Conservation (phyloP, 2,329 filamentous ascomycete species). For the Penicillium paneum region DNA sequence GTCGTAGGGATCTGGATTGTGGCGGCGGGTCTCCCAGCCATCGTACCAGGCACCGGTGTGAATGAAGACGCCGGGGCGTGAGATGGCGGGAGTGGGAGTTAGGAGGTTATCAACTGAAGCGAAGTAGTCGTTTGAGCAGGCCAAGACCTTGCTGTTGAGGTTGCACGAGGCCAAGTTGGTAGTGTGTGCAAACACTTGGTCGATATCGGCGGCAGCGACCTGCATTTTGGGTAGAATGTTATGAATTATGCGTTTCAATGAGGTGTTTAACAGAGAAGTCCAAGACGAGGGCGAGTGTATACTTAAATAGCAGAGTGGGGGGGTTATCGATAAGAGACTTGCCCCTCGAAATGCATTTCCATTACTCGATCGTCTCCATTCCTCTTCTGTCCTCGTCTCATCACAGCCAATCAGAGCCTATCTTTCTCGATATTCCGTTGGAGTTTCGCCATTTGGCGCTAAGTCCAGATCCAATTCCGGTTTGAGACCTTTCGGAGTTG, state of each 20-base stretch:
- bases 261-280: not conserved
- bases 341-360: not conserved
- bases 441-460: not conserved
- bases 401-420: not conserved
- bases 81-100: slow-evolving; percentile 55
- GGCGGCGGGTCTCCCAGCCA: slow-evolving; percentile 62
- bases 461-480: not conserved
- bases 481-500: not conserved
- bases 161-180: slow-evolving; percentile 47
- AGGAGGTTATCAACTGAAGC: slow-evolving; percentile 58
- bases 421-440: not conserved
- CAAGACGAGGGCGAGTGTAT: not conserved
- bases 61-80: slow-evolving; percentile 57
- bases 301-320: slow-evolving; percentile 9
- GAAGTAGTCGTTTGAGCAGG: slow-evolving; percentile 61
- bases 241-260: not conserved
- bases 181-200: slow-evolving; percentile 53
- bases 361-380: not conserved
- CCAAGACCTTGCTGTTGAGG: slow-evolving; percentile 54
- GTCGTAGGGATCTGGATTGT: slow-evolving; percentile 57
- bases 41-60: slow-evolving; percentile 63
- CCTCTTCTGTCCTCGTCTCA: not conserved
- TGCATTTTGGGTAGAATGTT: not conserved
- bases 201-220: slow-evolving; percentile 51
- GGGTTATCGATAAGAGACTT: slow-evolving; percentile 10